Conservation (phyloP, 768 basidiomycete species). For the Trametes maxima region DNA sequence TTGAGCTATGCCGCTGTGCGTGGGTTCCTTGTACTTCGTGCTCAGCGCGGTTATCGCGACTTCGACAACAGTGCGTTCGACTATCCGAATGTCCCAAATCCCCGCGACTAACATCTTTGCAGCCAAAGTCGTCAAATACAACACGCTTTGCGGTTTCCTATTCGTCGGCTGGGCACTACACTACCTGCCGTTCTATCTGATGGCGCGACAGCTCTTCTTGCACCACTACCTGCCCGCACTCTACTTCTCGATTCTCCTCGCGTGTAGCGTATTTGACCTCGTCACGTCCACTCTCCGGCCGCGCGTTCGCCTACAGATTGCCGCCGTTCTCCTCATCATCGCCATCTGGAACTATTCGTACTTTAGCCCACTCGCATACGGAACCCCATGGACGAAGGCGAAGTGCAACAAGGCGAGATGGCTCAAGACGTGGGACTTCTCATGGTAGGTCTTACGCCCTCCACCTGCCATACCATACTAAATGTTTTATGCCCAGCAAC, state of each 20-base stretch:
- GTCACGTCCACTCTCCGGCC: conserved; percentile 79
- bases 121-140: conserved; percentile 94
- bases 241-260: conserved; percentile 87
- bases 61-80: conserved; percentile 81
- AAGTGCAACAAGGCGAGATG: conserved; percentile 79
- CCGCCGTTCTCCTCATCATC: conserved; percentile 68
- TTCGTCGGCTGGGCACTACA: conserved; percentile 91
- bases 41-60: conserved; percentile 89
- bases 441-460: conserved; percentile 52
- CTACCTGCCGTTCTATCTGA: conserved; percentile 97
- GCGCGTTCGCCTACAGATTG: conserved; percentile 77
- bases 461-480: not conserved
- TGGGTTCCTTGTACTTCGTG: conserved; percentile 81
- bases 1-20: conserved; percentile 67
- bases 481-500: conserved; percentile 42
- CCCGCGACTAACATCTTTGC: conserved; percentile 7
- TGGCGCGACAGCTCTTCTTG: conserved; percentile 95
- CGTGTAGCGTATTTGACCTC: conserved; percentile 81
- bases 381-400: conserved; percentile 80
- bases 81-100: not conserved
- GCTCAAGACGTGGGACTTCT: conserved; percentile 96
- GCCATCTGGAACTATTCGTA: conserved; percentile 78
- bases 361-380: conserved; percentile 85
- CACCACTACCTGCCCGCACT: conserved; percentile 98
- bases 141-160: conserved; percentile 87